Evolutionary conservation across 2,329 filamentous ascomycete species (phyloP), one percentile per base, ranked within the genome.

Genomic region (Trichoderma sp.): DNA sequence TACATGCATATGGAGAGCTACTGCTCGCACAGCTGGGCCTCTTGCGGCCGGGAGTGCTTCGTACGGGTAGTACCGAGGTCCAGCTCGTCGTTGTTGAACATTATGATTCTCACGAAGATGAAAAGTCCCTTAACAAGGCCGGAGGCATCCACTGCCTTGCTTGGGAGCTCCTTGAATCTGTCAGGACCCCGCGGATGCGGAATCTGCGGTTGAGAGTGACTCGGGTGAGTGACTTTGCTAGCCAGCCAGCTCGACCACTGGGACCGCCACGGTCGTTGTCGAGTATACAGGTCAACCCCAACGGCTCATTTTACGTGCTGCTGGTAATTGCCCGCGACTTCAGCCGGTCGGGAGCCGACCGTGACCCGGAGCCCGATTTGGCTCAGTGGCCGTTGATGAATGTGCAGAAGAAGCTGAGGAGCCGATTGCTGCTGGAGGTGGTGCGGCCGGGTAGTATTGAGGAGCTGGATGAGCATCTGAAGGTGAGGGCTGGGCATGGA

Each of bases 361-460:
- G 80, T 11, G 80, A 81, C n/a, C 79, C 81, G 14, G 80, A 81
- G 75, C 81, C 80, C 0, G 79, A 81, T 50, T 75, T 82, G 71
- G 80, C 79, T 21, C 81, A 82, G 64, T 82, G 74, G 76, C 80
- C 79, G 33, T 77, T 82, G 69, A 82, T 81, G 79, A 81, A 75
- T 29, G 62, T 80, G 59, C 81, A 82, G 62, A 79, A 79, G 74
- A 81, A 77, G 73, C 78, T 81, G 41, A 73, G 76, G n/a, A 78
- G 79, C 64, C 75, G 79, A 53, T 69, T 81, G 76, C 72, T 78
- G 50, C 76, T 81, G 56, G 79, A 80, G 67, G 78, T 81, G 38
- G 80, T 80, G 63, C 75, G 80, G 53, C 79, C 79, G 27, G 79
- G 80, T 11, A 78, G 79, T 67, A 68, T 78, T 14, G 79, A 81